Evolutionary conservation across 345 rosid genomes (phyloP).

Genomic region (Euphorbia tirucalli): DNA sequence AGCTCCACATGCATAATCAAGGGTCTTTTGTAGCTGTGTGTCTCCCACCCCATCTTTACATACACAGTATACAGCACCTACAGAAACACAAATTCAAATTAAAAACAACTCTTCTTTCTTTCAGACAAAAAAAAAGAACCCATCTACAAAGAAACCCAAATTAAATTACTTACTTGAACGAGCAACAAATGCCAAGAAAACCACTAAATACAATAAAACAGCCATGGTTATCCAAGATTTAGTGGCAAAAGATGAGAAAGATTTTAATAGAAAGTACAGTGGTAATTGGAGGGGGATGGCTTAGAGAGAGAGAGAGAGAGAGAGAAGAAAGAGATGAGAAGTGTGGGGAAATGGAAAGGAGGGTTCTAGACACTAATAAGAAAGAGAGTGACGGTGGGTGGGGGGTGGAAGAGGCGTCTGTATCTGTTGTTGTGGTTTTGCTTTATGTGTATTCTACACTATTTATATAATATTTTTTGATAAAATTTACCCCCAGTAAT

Average conservation of each 20-base stretch:
- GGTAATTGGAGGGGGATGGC: background rate
- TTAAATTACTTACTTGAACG: constrained; percentile 60
- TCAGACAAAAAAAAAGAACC: no score
- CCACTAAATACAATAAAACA: constrained; percentile 40
- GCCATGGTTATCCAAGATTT: constrained; percentile 49
- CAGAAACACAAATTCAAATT: background rate
- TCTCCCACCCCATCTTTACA: constrained; percentile 72
- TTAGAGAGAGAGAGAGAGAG: background rate
- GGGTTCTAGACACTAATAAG: constrained; percentile 26
- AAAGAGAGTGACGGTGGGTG: constrained; percentile 27
- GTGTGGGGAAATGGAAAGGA: constrained; percentile 8
- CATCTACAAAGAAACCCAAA: constrained; percentile 5
- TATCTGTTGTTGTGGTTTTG: background rate
- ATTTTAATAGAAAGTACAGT: background rate
- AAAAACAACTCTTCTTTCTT: no score
- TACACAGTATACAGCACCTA: constrained; percentile 59
- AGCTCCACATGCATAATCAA: constrained; percentile 93
- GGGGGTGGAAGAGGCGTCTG: constrained; percentile 19
- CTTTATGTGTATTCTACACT: constrained; percentile 8
- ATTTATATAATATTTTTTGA: background rate
- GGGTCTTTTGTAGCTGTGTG: constrained; percentile 49
- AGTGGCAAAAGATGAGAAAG: constrained; percentile 6
- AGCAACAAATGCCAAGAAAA: constrained; percentile 51
- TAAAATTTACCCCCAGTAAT: no score
- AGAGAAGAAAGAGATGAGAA: background rate